A percentile compares a stretch with the other conserved stretches of the same genome.
These are phyloP conservation scores for Sanghuangporus sanghuang DNA, from an alignment of 1,284 basidiomycete species.

Conservation along the genomic window DNA sequence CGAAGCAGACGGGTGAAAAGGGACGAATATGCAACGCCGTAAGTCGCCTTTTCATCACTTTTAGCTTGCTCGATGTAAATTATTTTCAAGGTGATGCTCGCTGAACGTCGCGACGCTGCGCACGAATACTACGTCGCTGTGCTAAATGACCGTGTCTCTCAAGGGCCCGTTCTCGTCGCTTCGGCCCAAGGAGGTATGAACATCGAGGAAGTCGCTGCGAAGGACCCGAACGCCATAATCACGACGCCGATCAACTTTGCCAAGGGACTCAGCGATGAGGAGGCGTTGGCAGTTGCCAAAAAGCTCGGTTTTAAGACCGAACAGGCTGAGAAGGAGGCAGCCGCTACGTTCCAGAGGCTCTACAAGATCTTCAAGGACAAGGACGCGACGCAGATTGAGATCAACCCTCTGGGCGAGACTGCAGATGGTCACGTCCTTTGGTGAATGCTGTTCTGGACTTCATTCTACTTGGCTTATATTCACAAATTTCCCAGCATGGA, in stretches of 20 bases:
- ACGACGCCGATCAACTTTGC: conserved; percentile 91
- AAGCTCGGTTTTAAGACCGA: conserved; percentile 87
- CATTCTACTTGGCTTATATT: background rate
- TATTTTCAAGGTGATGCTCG: conserved; percentile 83
- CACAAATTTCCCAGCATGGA: conserved; percentile 76
- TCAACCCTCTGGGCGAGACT: conserved; percentile 98
- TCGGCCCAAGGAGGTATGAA: conserved; percentile 96
- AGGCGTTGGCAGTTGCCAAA: conserved; percentile 78
- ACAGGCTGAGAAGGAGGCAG: conserved; percentile 75
- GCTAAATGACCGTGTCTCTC: conserved; percentile 89
- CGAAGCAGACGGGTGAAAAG: conserved; percentile 94
- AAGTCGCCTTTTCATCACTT: conserved; percentile 25
- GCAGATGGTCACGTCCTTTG: conserved; percentile 92
- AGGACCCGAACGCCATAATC: conserved; percentile 93
- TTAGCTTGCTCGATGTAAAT: background rate
- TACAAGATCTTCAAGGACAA: conserved; percentile 99
- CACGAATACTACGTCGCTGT: conserved; percentile 99
- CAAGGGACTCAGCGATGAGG: conserved; percentile 72
- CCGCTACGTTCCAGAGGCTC: conserved; percentile 90
- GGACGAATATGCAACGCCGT: conserved; percentile 96
- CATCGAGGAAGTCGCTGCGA: conserved; percentile 99
- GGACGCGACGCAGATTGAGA: conserved; percentile 99
- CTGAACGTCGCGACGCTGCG: conserved; percentile 87
- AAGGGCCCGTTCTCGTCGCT: conserved; percentile 90
- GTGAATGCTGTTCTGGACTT: conserved; percentile 35